Conservation (phyloP, 208 protist genomes). For the Porcisia deanei region DNA sequence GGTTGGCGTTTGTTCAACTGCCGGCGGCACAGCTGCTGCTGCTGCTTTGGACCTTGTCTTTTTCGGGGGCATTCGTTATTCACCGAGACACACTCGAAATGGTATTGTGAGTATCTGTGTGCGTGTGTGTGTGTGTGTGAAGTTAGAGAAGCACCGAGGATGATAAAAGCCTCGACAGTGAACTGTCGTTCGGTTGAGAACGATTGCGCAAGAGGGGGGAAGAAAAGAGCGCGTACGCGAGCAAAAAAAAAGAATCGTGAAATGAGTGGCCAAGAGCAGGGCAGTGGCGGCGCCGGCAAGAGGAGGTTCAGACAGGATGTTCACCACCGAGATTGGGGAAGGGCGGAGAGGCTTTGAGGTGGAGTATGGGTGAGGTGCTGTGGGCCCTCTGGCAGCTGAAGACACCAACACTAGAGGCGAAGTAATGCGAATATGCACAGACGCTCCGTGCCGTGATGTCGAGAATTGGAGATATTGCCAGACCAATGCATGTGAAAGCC, state of each 20-base stretch:
- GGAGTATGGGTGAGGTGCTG: no score
- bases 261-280: neutral
- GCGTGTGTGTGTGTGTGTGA: slow-evolving; percentile 5
- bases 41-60: slow-evolving; percentile 10
- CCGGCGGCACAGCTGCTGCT: slow-evolving; percentile 1
- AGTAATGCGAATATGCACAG: no score
- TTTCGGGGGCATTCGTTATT: slow-evolving; percentile 17
- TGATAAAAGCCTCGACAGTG: neutral
- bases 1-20: neutral
- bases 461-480: no score
- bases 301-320: neutral
- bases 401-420: no score
- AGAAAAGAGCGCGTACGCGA: no score
- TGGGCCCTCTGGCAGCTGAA: no score
- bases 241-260: neutral
- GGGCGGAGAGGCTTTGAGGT: neutral
- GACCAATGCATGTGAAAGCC: neutral
- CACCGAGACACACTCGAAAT: neutral
- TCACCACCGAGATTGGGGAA: neutral
- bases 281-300: neutral
- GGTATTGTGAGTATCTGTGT: neutral
- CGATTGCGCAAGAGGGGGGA: no score
- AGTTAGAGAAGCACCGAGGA: neutral
- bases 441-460: no score
- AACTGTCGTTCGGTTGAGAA: neutral